Conservation (phyloP, 345 rosid species). For the Boechera divaricarpa region DNA sequence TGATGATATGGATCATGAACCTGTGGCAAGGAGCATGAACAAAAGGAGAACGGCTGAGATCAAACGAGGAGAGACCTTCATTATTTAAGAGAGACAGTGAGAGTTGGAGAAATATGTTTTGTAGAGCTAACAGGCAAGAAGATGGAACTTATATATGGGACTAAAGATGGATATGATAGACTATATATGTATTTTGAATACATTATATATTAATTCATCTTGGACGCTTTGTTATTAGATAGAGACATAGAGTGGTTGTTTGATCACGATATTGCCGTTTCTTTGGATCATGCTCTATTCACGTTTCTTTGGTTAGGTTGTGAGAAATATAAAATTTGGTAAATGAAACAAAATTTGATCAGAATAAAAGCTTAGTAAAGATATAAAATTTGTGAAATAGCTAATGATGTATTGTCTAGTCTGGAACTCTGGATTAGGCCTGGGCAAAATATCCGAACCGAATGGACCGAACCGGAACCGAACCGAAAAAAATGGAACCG, state of each 20-base stretch:
- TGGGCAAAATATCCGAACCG: no score
- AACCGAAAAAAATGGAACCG: no score
- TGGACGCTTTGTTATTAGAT: not conserved
- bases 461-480: no score
- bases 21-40: conserved; percentile 36
- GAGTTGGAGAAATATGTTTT: not conserved
- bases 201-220: not conserved
- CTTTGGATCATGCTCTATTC: conserved; percentile 23
- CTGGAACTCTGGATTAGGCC: no score
- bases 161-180: not conserved
- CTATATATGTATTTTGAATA: conserved; percentile 8
- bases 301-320: not conserved
- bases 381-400: not conserved
- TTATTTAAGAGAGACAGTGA: conserved; percentile 1
- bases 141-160: conserved; percentile 3
- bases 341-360: not conserved
- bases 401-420: no score
- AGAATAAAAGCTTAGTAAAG: not conserved
- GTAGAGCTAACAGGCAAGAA: conserved; percentile 17
- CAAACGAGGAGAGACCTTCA: conserved; percentile 34
- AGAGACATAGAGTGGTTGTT: conserved; percentile 34
- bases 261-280: conserved; percentile 31
- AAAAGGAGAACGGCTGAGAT: conserved; percentile 16
- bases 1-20: conserved; percentile 22
- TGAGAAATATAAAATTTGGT: not conserved